Percentiles rank a stretch among this genome's conserved stretches.
These are phyloP conservation scores for Ephemerocybe angulata DNA, from an alignment of 768 basidiomycete species.

Conservation along the genomic window DNA sequence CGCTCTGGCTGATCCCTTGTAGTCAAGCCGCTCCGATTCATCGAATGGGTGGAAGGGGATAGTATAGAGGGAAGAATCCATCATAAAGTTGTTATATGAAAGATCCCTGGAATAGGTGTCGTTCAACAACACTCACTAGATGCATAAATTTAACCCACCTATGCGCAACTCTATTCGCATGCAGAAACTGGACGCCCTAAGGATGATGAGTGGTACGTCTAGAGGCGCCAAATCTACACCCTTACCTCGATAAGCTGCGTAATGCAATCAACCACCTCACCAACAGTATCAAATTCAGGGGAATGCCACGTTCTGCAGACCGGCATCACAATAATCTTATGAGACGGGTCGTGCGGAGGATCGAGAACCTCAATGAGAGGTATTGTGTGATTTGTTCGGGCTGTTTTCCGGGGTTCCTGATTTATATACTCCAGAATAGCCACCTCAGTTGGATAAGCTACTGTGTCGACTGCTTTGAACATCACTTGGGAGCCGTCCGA, in stretches of 20 bases:
- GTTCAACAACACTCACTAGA: too few species aligned
- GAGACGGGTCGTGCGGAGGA: conserved; percentile 13
- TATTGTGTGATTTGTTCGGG: conserved; percentile 30
- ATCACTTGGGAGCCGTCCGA: neutral
- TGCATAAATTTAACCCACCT: too few species aligned
- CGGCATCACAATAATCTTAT: conserved; percentile 31
- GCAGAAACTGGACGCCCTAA: conserved; percentile 32
- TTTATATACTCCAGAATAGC: conserved; percentile 23
- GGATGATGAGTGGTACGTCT: neutral
- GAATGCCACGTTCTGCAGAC: conserved; percentile 21
- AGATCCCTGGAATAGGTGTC: too few species aligned
- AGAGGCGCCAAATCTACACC: neutral
- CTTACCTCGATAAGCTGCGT: conserved; percentile 32
- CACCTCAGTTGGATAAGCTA: conserved; percentile 19
- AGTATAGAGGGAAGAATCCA: too few species aligned
- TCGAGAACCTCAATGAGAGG: conserved; percentile 21
- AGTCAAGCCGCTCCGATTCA: too few species aligned
- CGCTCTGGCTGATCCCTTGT: too few species aligned
- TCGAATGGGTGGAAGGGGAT: too few species aligned
- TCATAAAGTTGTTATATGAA: too few species aligned
- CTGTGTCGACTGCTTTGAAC: conserved; percentile 9
- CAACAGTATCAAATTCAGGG: conserved; percentile 30
- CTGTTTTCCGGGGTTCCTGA: conserved; percentile 12
- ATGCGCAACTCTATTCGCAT: conserved; percentile 34
- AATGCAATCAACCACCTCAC: conserved; percentile 32